Evolutionary conservation across 1,139 yeast genomes (phyloP).

Genomic region (Debaryomyces sp.): DNA sequence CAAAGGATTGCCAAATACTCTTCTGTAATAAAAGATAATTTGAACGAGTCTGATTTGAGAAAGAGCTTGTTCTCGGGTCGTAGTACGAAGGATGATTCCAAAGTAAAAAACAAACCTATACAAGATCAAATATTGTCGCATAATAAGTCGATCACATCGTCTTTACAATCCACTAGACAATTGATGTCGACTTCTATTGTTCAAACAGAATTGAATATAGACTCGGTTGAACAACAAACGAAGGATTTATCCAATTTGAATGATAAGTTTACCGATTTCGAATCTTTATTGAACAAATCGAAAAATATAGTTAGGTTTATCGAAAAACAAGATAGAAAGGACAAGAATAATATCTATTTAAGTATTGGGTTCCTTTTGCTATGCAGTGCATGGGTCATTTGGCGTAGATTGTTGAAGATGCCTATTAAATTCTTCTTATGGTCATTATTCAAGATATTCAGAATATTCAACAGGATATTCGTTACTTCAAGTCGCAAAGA

Average conservation of each 20-base stretch:
- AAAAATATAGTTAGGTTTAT: slow-evolving; percentile 60
- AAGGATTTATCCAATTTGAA: slow-evolving; percentile 52
- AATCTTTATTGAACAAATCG: slow-evolving; percentile 56
- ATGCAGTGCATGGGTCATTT: slow-evolving; percentile 64
- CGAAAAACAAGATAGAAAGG: slow-evolving; percentile 68
- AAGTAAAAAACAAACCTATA: slow-evolving; percentile 19
- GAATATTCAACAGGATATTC: slow-evolving; percentile 28
- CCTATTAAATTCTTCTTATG: slow-evolving; percentile 63
- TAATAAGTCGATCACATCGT: slow-evolving; percentile 55
- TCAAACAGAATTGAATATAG: slow-evolving; percentile 64
- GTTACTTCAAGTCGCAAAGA: slow-evolving; percentile 3
- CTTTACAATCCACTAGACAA: slow-evolving; percentile 56
- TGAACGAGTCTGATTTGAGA: slow-evolving; percentile 7
- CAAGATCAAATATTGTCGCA: slow-evolving; percentile 45
- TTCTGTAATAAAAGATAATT: slow-evolving; percentile 13
- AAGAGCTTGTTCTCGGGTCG: slow-evolving; percentile 27
- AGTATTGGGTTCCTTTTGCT: slow-evolving; percentile 58
- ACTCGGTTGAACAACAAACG: slow-evolving; percentile 62
- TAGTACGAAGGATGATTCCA: slow-evolving; percentile 13
- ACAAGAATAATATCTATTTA: slow-evolving; percentile 59
- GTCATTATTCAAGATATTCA: slow-evolving; percentile 53
- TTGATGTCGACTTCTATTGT: slow-evolving; percentile 56
- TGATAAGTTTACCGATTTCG: slow-evolving; percentile 54
- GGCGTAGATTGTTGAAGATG: slow-evolving; percentile 60
- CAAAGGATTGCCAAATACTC: slow-evolving; percentile 28